These are phyloP conservation scores for Calamus simplicifolius DNA, from an alignment of 176 grass and related monocot genomes.

Conservation along the genomic window DNA sequence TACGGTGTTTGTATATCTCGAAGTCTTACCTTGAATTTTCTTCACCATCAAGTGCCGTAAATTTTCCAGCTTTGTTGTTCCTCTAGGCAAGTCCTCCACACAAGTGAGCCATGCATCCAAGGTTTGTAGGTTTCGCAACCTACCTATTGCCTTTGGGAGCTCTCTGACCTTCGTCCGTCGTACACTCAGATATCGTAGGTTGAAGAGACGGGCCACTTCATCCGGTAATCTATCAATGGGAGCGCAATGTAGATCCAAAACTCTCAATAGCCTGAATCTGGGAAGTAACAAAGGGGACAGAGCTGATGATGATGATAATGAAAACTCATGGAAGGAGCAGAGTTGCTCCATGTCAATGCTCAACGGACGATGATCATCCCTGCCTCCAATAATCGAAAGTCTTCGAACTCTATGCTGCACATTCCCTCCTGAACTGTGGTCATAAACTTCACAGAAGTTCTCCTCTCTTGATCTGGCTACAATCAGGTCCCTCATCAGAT, in stretches of 20 bases:
- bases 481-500: constrained; percentile 23
- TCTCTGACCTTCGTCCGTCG: constrained; percentile 19
- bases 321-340: constrained; percentile 28
- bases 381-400: too few species aligned
- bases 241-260: constrained; percentile 26
- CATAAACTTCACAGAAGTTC: constrained; percentile 10
- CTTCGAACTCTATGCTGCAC: too few species aligned
- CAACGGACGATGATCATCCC: too few species aligned
- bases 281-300: constrained; percentile 19
- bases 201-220: constrained; percentile 29
- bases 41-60: constrained; percentile 1
- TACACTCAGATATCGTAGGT: constrained; percentile 32
- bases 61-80: constrained; percentile 24
- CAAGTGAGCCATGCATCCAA: constrained; percentile 19
- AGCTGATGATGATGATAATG: constrained; percentile 5
- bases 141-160: constrained; percentile 22
- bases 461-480: constrained; percentile 8
- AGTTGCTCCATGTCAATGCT: not conserved
- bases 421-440: not conserved
- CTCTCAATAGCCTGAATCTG: constrained; percentile 19
- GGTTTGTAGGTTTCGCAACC: constrained; percentile 24
- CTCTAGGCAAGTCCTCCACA: constrained; percentile 20
- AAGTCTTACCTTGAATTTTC: not conserved
- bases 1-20: not conserved
- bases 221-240: constrained; percentile 23